Evolutionary conservation across 2,329 filamentous ascomycete species (phyloP), one percentile per base, ranked within the genome.

Genomic region (Sphaerulina populicola): DNA sequence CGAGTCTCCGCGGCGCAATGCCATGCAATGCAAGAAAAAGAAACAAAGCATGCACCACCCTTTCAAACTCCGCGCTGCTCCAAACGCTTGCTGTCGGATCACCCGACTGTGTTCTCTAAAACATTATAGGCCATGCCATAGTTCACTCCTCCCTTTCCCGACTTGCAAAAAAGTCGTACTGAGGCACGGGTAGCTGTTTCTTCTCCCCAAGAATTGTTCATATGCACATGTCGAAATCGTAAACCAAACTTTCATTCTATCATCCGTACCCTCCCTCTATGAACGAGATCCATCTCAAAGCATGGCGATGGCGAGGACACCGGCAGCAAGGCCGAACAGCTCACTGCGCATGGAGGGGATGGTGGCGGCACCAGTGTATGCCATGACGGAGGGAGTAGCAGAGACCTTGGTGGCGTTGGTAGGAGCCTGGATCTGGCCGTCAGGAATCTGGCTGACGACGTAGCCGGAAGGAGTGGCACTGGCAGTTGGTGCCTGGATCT

Each of bases 401-500:
- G 58, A 49, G 43, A 37, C 49, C 41, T 59, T 56, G n/a, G 58
- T 51, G 38, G 41, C 50, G 44, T 59, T 56, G 11, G 50, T 44
- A 57, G 61, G 49, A 3, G 53, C 54, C 48, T 62, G 62, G 44
- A 62, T 54, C 56, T 64, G 63, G 1, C 51, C 60, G 31, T 67
- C 64, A 23, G 54, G 43, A 42, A 64, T 63, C 55, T 66, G 62
- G 23, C 51, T 53, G 12, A 66, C 59, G n/a, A 53, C 44, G 11
- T 47, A 38, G 18, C 43, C 52, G 30, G 60, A 55, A 14, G 53
- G 46, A 4, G 52, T 51, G 33, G 52, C 52, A 56, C 76, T 66
- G 63, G 27, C 62, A 62, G 40, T 66, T 62, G 33, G 56, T 44
- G 53, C 61, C 59, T 56, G 65, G 60, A 15, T 51, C 61, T 77